These are phyloP conservation scores for Orbilia brochopaga DNA, from an alignment of 2,329 filamentous ascomycete species.

Conservation along the genomic window DNA sequence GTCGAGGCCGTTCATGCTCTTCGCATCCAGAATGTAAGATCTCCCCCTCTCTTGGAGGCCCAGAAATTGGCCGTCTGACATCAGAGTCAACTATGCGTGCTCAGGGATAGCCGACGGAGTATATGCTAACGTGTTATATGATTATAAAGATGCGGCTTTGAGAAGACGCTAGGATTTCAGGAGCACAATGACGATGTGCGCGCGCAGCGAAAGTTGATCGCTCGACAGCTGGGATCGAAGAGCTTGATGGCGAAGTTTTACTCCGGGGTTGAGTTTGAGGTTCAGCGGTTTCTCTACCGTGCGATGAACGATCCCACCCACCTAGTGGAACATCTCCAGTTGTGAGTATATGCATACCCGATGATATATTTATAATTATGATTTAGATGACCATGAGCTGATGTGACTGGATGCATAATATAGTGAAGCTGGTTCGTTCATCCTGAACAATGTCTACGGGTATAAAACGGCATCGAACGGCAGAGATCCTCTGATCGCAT, in stretches of 20 bases:
- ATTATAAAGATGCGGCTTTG: slow-evolving; percentile 28
- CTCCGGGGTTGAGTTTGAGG: slow-evolving; percentile 56
- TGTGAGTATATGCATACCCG: slow-evolving; percentile 57
- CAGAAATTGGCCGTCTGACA: neutral
- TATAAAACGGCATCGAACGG: slow-evolving; percentile 57
- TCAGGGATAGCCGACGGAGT: too few relatives aligned
- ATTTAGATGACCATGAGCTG: too few relatives aligned
- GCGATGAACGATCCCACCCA: slow-evolving; percentile 13
- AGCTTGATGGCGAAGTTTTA: slow-evolving; percentile 55
- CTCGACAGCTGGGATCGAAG: slow-evolving; percentile 55
- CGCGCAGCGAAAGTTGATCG: slow-evolving; percentile 55
- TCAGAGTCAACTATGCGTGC: too few relatives aligned
- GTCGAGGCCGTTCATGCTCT: slow-evolving; percentile 57
- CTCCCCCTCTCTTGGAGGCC: slow-evolving; percentile 48
- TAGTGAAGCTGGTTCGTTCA: slow-evolving; percentile 59
- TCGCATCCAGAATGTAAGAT: slow-evolving; percentile 57
- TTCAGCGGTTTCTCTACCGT: slow-evolving; percentile 53
- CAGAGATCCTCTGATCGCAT: slow-evolving; percentile 55
- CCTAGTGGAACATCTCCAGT: slow-evolving; percentile 30
- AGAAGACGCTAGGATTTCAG: slow-evolving; percentile 10
- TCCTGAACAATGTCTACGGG: slow-evolving; percentile 59
- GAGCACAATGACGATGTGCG: slow-evolving; percentile 9
- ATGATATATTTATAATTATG: too few relatives aligned
- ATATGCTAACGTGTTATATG: neutral
- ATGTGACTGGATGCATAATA: too few relatives aligned